These are phyloP conservation scores for Lithocarpus polystachyus DNA, from an alignment of 306 rosid species.

Conservation along the genomic window DNA sequence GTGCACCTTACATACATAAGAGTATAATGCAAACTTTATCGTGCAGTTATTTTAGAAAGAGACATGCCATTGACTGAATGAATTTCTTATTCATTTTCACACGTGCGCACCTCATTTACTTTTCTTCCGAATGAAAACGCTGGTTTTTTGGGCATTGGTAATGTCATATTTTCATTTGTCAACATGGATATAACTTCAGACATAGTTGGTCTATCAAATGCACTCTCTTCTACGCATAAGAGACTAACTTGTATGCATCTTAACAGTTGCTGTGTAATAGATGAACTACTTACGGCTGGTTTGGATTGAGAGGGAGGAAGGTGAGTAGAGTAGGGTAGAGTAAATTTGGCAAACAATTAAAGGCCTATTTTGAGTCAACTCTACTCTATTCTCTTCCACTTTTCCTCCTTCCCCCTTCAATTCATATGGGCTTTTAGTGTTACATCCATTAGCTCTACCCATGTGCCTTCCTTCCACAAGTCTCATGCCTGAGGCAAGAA, in stretches of 20 bases:
- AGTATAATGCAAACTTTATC: not conserved
- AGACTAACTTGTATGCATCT: slow-evolving; percentile 10
- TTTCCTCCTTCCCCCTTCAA: no score
- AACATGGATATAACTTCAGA: slow-evolving; percentile 11
- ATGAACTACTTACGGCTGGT: not conserved
- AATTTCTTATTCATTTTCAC: no score
- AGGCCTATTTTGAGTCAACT: no score
- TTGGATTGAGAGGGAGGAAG: no score
- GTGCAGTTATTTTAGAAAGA: not conserved
- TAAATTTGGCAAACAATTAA: no score
- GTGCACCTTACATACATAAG: no score
- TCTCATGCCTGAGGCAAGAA: slow-evolving; percentile 19
- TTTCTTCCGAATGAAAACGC: not conserved
- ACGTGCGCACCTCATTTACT: not conserved
- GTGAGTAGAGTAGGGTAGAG: no score
- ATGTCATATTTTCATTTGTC: not conserved
- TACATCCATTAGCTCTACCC: slow-evolving; percentile 1
- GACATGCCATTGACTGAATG: not conserved
- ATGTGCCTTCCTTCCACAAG: slow-evolving; percentile 8
- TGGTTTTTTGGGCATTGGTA: not conserved
- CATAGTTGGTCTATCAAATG: slow-evolving; percentile 2
- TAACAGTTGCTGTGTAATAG: not conserved
- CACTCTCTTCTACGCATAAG: slow-evolving; percentile 7
- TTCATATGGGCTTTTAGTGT: not conserved
- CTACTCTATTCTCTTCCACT: no score